Conservation (phyloP, 331 rosid genomes). For the Arachis monticola region DNA sequence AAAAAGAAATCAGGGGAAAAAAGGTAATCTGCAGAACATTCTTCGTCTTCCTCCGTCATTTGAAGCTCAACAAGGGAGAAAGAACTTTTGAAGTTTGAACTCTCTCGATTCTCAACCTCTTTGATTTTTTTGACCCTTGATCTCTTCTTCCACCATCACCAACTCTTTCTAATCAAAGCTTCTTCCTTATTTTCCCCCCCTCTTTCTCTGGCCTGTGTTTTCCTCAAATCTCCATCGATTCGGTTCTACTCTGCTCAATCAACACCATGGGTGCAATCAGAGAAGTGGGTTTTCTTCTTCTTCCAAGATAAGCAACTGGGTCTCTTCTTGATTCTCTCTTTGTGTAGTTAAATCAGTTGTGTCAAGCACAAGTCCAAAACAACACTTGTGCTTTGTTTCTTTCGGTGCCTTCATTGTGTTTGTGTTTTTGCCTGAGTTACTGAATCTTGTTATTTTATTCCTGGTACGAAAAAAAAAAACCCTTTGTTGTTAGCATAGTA, state of each 20-base stretch:
- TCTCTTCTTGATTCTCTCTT: slow-evolving; percentile 10
- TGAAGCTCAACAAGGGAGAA: slow-evolving; percentile 32
- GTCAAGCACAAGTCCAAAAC: not conserved
- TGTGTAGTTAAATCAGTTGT: not conserved
- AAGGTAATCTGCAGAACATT: slow-evolving; percentile 41
- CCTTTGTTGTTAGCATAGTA: slow-evolving; percentile 1
- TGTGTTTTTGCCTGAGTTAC: too few relatives aligned
- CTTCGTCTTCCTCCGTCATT: slow-evolving; percentile 32
- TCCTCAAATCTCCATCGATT: slow-evolving; percentile 8
- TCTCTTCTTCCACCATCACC: slow-evolving; percentile 24
- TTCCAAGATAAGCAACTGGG: slow-evolving; percentile 36
- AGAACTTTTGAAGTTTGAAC: slow-evolving; percentile 5
- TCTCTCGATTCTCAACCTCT: slow-evolving; percentile 35
- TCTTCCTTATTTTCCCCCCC: not conserved
- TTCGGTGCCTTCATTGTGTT: not conserved
- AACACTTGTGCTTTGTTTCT: slow-evolving; percentile 23
- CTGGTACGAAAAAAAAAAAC: not conserved
- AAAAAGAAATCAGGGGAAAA: slow-evolving; percentile 2
- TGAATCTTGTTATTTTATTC: slow-evolving; percentile 10
- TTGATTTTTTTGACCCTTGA: slow-evolving; percentile 17
- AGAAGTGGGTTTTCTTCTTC: slow-evolving; percentile 38
- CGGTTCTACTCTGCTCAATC: slow-evolving; percentile 22
- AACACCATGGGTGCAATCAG: slow-evolving; percentile 28
- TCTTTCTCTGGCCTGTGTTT: not conserved
- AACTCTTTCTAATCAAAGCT: slow-evolving; percentile 29